Evolutionary conservation across 1,284 basidiomycete species (phyloP).

Genomic region (Cutaneotrichosporon sp.): DNA sequence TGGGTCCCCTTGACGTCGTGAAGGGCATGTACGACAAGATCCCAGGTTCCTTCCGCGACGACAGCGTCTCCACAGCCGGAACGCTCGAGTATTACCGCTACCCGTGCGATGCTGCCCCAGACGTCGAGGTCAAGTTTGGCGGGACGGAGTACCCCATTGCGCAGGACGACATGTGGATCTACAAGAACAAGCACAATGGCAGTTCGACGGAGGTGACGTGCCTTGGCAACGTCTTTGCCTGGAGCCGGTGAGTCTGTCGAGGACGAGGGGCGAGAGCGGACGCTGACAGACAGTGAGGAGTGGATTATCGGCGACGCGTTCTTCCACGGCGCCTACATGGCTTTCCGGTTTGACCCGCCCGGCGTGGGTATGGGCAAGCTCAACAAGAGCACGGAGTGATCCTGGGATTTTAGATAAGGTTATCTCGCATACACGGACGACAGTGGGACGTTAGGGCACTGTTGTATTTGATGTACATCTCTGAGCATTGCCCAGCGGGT

Average conservation of each 20-base stretch:
- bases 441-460: too few relatives aligned
- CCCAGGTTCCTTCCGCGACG: conserved; percentile 53
- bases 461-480: too few relatives aligned
- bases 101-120: conserved; percentile 66
- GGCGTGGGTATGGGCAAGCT: conserved; percentile 63
- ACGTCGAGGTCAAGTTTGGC: conserved; percentile 65
- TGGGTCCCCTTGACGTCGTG: conserved; percentile 57
- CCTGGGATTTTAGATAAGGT: too few relatives aligned
- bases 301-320: conserved; percentile 40
- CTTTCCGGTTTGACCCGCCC: conserved; percentile 67
- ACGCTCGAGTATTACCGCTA: conserved; percentile 62
- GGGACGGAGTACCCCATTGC: conserved; percentile 24
- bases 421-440: too few relatives aligned
- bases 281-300: neutral
- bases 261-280: too few relatives aligned
- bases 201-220: neutral
- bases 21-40: conserved; percentile 58
- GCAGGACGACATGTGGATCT: neutral
- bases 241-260: too few relatives aligned
- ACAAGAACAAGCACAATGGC: neutral
- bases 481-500: too few relatives aligned
- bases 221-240: neutral
- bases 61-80: conserved; percentile 65
- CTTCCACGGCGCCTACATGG: conserved; percentile 82
- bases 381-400: too few relatives aligned